These are phyloP conservation scores for Stenocarpella maydis DNA, from an alignment of 2,329 filamentous ascomycete species.

Conservation along the genomic window DNA sequence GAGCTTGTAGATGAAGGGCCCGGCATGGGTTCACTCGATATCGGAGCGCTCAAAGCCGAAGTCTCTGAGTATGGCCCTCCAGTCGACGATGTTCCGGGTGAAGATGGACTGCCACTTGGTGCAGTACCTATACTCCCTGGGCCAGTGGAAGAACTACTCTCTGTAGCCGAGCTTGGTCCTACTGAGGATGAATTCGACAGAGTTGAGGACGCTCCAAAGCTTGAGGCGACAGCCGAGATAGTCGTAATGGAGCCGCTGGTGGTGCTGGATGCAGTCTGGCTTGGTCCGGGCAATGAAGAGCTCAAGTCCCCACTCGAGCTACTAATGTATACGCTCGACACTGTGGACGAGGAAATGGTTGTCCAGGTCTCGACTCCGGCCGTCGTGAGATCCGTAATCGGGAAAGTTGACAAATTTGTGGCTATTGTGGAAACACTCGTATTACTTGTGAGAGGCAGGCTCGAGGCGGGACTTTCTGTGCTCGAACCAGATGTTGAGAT, in stretches of 20 bases:
- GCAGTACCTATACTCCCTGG: not conserved
- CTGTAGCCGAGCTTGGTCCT: no score
- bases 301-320: not conserved
- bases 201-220: not conserved
- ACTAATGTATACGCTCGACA: not conserved
- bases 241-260: not conserved
- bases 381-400: slow-evolving; percentile 29
- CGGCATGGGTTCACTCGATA: not conserved
- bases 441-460: slow-evolving; percentile 16
- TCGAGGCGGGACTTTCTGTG: not conserved
- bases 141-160: no score
- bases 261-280: not conserved
- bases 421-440: slow-evolving; percentile 27
- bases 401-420: slow-evolving; percentile 33
- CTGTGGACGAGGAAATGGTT: not conserved
- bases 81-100: not conserved
- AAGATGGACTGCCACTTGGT: not conserved
- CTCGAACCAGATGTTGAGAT: not conserved
- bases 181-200: not conserved
- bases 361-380: slow-evolving; percentile 22
- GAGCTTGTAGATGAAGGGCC: not conserved
- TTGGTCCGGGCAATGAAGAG: not conserved
- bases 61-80: not conserved
- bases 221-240: not conserved
- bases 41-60: not conserved